Evolutionary conservation across 129 eudicot species (phyloP), one percentile per base, ranked within the genome.

Genomic region (Silybum marianum): DNA sequence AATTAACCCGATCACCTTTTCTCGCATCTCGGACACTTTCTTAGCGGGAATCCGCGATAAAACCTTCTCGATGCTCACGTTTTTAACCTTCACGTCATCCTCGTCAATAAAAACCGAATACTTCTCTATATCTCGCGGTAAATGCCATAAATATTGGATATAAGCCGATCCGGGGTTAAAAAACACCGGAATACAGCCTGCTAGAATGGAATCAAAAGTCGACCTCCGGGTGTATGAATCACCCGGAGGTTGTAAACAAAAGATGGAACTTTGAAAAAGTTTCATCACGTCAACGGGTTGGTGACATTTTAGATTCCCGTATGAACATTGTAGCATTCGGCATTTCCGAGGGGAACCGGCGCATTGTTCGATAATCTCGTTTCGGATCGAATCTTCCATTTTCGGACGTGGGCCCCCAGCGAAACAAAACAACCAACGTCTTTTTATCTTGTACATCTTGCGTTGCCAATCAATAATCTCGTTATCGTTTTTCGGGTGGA

Each of bases 181-280:
- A 58, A 95, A 91, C 13, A 95, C 99, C 0, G 98, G 99, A n/a
- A 95, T 91, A 70, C 99, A 95, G 1, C 99, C 99, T 0, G 99
- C 95, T 7, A 95, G 79, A 7, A 95, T 91, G 7, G 99, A 89
- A 39, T 93, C 99, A 38, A 95, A 95, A 14, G 97, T 90, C 1
- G 98, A 91, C 34, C 95, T 70, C n/a, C 98, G 82, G 2, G 98
- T 93, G 75, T 73, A 90, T 5, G 99, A 95, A 67, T 95, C 97
- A 4, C 99, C 98, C 2, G 97, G 86, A 3, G 98, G 99, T 82
- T 95, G 98, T 74, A 95, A 75, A 67, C 99, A 92, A 54, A 93
- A 93, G 0, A 65, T 9, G 0, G 95, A 89, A 70, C 73, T 87
- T 16, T 95, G 91, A 58, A 95, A 93, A 71, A 86, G 22, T 32